Evolutionary conservation across 208 protist species (phyloP), one percentile per base, ranked within the genome.

Genomic region (Wallacemonas collosoma): DNA sequence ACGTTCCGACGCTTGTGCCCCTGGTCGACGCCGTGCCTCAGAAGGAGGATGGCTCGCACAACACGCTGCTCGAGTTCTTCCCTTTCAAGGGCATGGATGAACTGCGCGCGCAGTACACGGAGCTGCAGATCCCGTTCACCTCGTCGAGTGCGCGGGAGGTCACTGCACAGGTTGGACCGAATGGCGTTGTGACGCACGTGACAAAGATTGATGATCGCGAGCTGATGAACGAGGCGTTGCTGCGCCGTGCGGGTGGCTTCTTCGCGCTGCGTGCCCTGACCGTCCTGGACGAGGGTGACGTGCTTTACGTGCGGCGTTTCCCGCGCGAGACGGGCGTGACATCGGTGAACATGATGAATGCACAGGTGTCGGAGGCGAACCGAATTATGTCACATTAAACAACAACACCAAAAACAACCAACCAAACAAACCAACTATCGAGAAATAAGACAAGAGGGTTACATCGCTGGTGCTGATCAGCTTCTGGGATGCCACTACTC

Each of bases 1-100:
- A 83, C 72, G 88, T 93, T 54, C 91, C 91, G 40, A 94, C 91
- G 3, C 84, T 96, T 7, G 89, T 96, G 67, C 91, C 89, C 0
- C 87, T 96, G 38, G 80, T 94, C 5, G 91, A 96, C 68, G 76
- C 81, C 7, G 81, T 94, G 12, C 85, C 89, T 14, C 91, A 96
- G 77, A 73, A 85, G 36, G 87, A 94, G 76, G 86, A 96, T 56
- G 87, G 77, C 12, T 54, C 54, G 8, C 91, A 96, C 80, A 96
- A 94, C 80, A 89, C 81, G 14, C 62, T 93, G 14, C 77, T 96
- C 1, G 66, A 94, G 69, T 96, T 85, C 75, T 93, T 90, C 69
- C 86, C 91, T 26, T 89, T 76, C 71, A 73, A 54, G 8, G 79
- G 71, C 43, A 67, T 72, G 48, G 76, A 83, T 8, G 71, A 65